Evolutionary conservation across 225 moss, liverwort and hornwort species (phyloP).

Genomic region (Physcomitrellopsis africana): DNA sequence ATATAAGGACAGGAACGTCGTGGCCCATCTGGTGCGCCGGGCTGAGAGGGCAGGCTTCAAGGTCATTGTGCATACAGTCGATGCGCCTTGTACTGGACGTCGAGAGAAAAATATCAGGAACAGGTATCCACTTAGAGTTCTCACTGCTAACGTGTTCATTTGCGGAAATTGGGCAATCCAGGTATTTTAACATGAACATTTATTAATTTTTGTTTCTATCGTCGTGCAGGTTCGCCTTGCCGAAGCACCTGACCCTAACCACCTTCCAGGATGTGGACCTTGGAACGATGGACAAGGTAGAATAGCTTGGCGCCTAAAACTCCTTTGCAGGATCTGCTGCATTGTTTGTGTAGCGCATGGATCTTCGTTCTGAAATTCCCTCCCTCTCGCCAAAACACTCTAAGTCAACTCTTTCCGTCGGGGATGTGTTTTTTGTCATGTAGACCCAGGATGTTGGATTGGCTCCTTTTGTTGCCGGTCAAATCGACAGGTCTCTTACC

Average conservation of each 20-base stretch:
- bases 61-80: slow-evolving; percentile 82
- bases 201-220: background rate
- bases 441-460: slow-evolving; percentile 66
- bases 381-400: too few species aligned
- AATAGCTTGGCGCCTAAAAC: background rate
- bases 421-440: slow-evolving; percentile 12
- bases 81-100: slow-evolving; percentile 69
- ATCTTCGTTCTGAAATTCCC: background rate
- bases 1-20: slow-evolving; percentile 69
- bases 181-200: background rate
- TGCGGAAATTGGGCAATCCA: background rate
- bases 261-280: slow-evolving; percentile 76
- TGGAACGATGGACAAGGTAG: slow-evolving; percentile 64
- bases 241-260: slow-evolving; percentile 62
- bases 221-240: slow-evolving; percentile 61
- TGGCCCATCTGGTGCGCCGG: slow-evolving; percentile 65
- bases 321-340: background rate
- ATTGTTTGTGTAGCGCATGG: background rate
- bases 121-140: slow-evolving; percentile 34
- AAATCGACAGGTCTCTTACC: slow-evolving; percentile 69
- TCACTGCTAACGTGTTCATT: background rate
- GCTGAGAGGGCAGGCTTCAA: slow-evolving; percentile 77
- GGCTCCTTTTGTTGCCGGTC: slow-evolving; percentile 59
- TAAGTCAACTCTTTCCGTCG: background rate
- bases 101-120: slow-evolving; percentile 84